Base-by-base conservation (phyloP, 148 eudicot genomes). In the Chenopodium berlandieri region DNA sequence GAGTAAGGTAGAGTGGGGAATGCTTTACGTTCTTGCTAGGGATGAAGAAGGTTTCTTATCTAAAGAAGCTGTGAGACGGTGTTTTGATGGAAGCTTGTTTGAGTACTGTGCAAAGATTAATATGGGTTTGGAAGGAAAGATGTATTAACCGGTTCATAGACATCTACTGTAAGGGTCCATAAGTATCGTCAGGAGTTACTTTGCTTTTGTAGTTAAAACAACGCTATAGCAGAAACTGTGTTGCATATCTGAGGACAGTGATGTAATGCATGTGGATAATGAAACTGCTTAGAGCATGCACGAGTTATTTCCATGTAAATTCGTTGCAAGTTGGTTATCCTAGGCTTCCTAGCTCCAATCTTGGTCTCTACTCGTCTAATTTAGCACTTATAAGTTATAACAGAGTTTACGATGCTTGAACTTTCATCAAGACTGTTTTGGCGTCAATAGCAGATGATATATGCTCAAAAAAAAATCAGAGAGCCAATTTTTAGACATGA, bases 31-130 rank as follows among this genome's bases (percentile, higher is more conserved):
- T 25, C 84, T 91, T 22, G 92, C 96, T 0, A 87, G 88, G 75
- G 96, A 92, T 0, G 90, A 92, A 1, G 89, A 91, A 83, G 94
- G 96, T 6, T 84, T 79, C 71, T 81, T 92, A 52, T 88, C 96
- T 4, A 92, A 91, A 75, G 96, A 92, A 79, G 91, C 89, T 14
- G 86, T 91, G 31, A 84, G 96, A 52, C 85, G 92, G 14, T 83
- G 88, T 76, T 92, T 82, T 20, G 96, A 92, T 85, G 96, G 96
- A 5, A 92, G 94, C 77, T 82, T 92, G 83, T 92, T 92, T 9
- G 96, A 92, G 60, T 88, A 88, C 66, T 87, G 89, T 46, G 95
- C 95, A 46, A 90, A 82, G 74, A 79, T 86, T 85, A 88, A 92
- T 30, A 70, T 81, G 78, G 87, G 87, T 0, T 47, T 54, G 2